These are phyloP conservation scores for Clarkia xantiana DNA, from an alignment of 345 rosid species.

Conservation along the genomic window DNA sequence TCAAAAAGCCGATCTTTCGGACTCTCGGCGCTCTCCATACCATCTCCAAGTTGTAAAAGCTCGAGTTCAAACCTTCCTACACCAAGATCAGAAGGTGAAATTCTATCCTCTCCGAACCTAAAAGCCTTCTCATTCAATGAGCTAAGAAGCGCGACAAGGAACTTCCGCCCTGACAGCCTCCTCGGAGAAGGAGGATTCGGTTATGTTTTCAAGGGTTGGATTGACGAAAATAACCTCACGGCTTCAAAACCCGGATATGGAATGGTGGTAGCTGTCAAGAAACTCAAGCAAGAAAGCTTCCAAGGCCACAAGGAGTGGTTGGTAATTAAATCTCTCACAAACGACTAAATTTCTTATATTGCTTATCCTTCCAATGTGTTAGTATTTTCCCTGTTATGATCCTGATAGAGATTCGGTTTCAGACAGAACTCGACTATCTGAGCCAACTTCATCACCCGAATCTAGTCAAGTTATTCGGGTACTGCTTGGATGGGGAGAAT, in stretches of 20 bases:
- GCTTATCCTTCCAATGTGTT: background rate
- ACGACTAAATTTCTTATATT: background rate
- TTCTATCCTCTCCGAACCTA: slow-evolving; percentile 61
- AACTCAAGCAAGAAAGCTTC: slow-evolving; percentile 80
- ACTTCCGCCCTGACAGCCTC: slow-evolving; percentile 81
- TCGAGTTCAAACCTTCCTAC: slow-evolving; percentile 44
- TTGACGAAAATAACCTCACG: slow-evolving; percentile 44
- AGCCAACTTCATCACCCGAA: slow-evolving; percentile 87
- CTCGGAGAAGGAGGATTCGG: slow-evolving; percentile 96
- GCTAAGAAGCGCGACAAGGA: slow-evolving; percentile 74
- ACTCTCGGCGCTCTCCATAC: slow-evolving; percentile 46
- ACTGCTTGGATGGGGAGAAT: slow-evolving; percentile 71
- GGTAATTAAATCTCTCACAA: slow-evolving; percentile 39
- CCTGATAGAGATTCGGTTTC: slow-evolving; percentile 23
- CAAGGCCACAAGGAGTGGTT: slow-evolving; percentile 98
- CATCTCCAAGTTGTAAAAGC: slow-evolving; percentile 26
- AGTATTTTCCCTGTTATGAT: background rate
- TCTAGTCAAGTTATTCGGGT: slow-evolving; percentile 75
- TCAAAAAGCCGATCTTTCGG: slow-evolving; percentile 50
- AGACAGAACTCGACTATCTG: slow-evolving; percentile 90
- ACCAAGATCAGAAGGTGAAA: slow-evolving; percentile 80
- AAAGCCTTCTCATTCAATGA: slow-evolving; percentile 67
- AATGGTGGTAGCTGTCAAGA: slow-evolving; percentile 87
- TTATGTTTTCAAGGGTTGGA: slow-evolving; percentile 88
- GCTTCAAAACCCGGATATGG: slow-evolving; percentile 83